phyloP scores from a whole-genome alignment of 2,329 filamentous ascomycete genomes.

The Colletotrichum destructivum region DNA sequence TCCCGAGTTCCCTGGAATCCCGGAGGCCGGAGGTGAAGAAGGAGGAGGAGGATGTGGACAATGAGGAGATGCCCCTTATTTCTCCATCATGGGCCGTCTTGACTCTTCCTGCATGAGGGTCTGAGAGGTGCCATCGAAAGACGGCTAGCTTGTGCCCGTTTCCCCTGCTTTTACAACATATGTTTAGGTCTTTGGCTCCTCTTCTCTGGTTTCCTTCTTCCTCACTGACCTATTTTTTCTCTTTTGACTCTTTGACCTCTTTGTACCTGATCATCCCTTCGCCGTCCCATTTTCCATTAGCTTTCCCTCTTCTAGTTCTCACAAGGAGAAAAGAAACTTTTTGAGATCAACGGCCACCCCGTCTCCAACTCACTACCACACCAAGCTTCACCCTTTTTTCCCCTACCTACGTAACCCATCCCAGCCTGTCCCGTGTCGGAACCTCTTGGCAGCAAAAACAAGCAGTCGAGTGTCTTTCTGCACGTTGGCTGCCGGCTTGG shows the following conservation, averaged over 20 bases:
- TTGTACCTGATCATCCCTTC: constrained; percentile 3
- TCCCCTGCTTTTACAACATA: not conserved
- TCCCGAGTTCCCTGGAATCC: constrained; percentile 19
- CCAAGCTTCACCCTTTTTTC: not conserved
- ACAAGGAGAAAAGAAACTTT: not conserved
- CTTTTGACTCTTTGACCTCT: not conserved
- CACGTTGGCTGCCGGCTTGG: constrained; percentile 38
- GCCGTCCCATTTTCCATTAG: not conserved
- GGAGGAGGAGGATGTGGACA: too few species aligned
- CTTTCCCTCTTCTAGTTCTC: not conserved
- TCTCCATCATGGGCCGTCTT: not conserved
- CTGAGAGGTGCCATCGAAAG: constrained; percentile 29
- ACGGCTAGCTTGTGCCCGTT: constrained; percentile 8
- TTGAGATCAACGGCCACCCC: constrained; percentile 4
- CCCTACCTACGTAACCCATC: not conserved
- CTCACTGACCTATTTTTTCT: too few species aligned
- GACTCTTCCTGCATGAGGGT: constrained; percentile 17
- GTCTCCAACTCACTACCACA: not conserved
- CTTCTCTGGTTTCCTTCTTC: not conserved
- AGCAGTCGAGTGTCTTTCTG: not conserved
- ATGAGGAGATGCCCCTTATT: constrained; percentile 1
- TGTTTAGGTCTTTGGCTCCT: not conserved
- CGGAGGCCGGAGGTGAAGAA: not conserved
- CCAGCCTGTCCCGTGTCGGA: not conserved
- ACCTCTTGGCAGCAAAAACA: constrained; percentile 15